These are phyloP conservation scores for Ogataea ganodermae DNA, from an alignment of 805 yeast genomes.

Conservation along the genomic window DNA sequence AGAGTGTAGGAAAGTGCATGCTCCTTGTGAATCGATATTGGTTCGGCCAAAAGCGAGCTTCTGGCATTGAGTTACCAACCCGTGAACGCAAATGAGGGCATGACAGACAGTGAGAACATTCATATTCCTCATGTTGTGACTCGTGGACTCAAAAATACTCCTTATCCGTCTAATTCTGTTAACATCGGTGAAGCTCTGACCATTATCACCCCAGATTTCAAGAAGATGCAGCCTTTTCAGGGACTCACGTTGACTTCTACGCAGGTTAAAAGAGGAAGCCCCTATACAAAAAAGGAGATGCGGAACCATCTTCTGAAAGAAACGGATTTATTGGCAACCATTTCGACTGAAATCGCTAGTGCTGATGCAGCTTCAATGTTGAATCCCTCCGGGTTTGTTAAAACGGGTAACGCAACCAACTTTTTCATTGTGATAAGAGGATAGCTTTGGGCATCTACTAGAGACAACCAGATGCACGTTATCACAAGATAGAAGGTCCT, in stretches of 20 bases:
- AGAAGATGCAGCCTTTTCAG: slow-evolving; percentile 9
- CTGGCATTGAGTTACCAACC: slow-evolving; percentile 10
- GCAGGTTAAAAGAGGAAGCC: slow-evolving; percentile 12
- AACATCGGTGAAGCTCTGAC: slow-evolving; percentile 14
- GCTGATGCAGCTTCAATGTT: slow-evolving; percentile 18
- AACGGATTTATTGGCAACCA: slow-evolving; percentile 16
- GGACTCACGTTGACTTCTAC: slow-evolving; percentile 11
- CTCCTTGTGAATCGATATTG: slow-evolving; percentile 11
- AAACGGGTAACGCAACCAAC: slow-evolving; percentile 15
- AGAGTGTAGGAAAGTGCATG: slow-evolving; percentile 13
- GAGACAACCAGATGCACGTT: slow-evolving; percentile 14
- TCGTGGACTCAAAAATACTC: slow-evolving; percentile 14
- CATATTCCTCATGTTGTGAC: slow-evolving; percentile 13
- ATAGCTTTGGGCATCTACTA: slow-evolving; percentile 16
- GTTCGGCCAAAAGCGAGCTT: slow-evolving; percentile 6
- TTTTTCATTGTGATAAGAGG: slow-evolving; percentile 17
- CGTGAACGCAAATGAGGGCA: slow-evolving; percentile 15
- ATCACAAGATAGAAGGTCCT: slow-evolving; percentile 15
- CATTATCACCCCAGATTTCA: slow-evolving; percentile 16
- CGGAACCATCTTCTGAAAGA: slow-evolving; percentile 19
- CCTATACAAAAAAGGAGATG: slow-evolving; percentile 17
- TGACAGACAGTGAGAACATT: slow-evolving; percentile 13
- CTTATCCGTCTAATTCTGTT: slow-evolving; percentile 13
- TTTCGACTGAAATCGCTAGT: slow-evolving; percentile 13
- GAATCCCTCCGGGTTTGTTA: slow-evolving; percentile 15